Evolutionary conservation across 2,329 filamentous ascomycete genomes (phyloP), one percentile per base, ranked within the genome.

Genomic region (Venturia pyrina): DNA sequence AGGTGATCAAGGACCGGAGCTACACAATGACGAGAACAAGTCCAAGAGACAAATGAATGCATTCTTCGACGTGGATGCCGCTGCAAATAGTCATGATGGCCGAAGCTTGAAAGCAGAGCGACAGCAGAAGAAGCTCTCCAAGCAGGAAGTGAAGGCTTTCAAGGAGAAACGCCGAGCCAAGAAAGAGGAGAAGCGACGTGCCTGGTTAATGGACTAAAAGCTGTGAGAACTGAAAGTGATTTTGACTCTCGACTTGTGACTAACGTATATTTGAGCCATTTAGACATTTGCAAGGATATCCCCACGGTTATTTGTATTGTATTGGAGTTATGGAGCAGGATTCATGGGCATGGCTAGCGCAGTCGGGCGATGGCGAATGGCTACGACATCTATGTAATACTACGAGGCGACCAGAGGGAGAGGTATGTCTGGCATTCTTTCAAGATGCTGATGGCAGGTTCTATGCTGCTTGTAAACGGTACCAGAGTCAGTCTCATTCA

Each of bases 51-150:
- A 98, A 79, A 89, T 98, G 89, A 90, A 90, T 73, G 90, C 92
- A 50, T 98, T 89, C 78, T 99, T 98, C 75, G 93, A 99, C 74
- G 93, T 97, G 56, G 93, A 98, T 75, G 90, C 92, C 5, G 93
- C 92, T 3, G 93, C 93, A 5, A 97, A 96, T 73, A 85, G 86
- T 66, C 93, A 99, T 73, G 89, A 96, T 71, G 95, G 95, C 1
- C 85, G 89, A 67, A 97, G 93, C 73, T 80, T 99, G 67, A 96
- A 93, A 78, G 95, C 92, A 1, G 95, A 99, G 80, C 84, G 95
- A 65, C 87, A 89, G 66, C 87, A 87, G 65, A 93, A 95, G 83
- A 92, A 91, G 77, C 82, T 93, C 32, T 89, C 80, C 66, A 96
- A 93, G 81, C 82, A 89, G 68, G 91, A 99, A 78, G 79, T 99